Evolutionary conservation across 345 rosid genomes (phyloP), one percentile per base, ranked within the genome.

Genomic region (Limnanthes douglasii): DNA sequence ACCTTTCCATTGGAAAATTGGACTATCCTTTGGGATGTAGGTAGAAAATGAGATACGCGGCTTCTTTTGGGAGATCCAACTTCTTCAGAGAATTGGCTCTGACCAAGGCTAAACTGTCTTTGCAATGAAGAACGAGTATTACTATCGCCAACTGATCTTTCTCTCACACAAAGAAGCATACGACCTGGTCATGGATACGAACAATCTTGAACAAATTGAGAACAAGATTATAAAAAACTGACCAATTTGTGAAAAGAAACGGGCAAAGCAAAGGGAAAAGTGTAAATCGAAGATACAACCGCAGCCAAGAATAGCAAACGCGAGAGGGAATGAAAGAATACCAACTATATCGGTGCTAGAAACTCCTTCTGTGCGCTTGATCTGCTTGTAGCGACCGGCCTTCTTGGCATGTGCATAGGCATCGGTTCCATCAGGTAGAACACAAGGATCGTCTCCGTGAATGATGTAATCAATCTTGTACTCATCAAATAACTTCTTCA

Each of bases 321-420:
- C 2, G 11, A 48, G 34, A 20, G 3, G 4, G 42, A 41, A 38
- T 24, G 15, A 36, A 20, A 39, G 10, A 6, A 57, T 78, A 86
- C 97, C 97, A 63, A 86, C 82, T 73, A 86, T 86, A 69, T 86
- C 97, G 10, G 97, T 86, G 73, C 97, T 86, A 37, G 97, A 86
- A 46, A 86, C 97, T 3, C 97, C 97, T 73, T 86, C 97, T 0
- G 97, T 86, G 19, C 97, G 93, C 59, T 82, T 86, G 33, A 86
- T 86, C 67, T 86, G 94, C 78, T 78, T 82, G 82, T 82, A 86
- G 16, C 85, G 82, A 18, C 94, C 85, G 29, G 69, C 97, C 39
- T 62, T 71, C 73, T 82, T 86, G 31, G 97, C 97, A 39, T 54
- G 50, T 27, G 77, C 93, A 60, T 86, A 86, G 54, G 97, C 97